phyloP scores from a whole-genome alignment of 1,139 yeast species.

The Blastobotrys ciferrii region DNA sequence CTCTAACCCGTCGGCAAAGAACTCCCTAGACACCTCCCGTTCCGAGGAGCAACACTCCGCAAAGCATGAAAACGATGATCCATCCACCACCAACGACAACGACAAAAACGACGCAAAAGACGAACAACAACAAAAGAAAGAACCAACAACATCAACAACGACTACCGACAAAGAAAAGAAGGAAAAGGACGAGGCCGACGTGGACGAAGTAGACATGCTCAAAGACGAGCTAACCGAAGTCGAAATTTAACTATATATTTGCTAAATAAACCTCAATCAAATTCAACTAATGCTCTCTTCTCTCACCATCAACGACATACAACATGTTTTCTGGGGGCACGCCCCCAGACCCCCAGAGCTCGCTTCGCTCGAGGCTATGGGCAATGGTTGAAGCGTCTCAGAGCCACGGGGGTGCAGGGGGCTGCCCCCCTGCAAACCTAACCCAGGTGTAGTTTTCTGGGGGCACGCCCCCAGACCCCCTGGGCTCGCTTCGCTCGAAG shows the following conservation, averaged over 20 bases:
- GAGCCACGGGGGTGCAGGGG: no score
- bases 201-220: conserved; percentile 25
- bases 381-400: no score
- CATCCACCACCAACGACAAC: conserved; percentile 6
- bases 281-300: not conserved
- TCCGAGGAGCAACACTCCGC: not conserved
- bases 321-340: no score
- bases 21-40: not conserved
- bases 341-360: no score
- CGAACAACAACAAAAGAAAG: not conserved
- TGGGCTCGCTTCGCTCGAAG: no score
- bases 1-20: conserved; percentile 7
- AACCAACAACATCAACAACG: not conserved
- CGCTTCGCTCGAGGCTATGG: no score
- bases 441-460: no score
- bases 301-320: not conserved
- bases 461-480: no score
- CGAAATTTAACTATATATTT: conserved; percentile 18
- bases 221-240: conserved; percentile 27
- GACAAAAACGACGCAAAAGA: not conserved
- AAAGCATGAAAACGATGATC: not conserved
- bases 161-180: conserved; percentile 10
- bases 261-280: not conserved
- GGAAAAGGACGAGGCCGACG: conserved; percentile 17
- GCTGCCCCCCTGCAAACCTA: no score